These are phyloP conservation scores for Taiozyma sp. DNA, from an alignment of 1,139 yeast genomes.

Conservation along the genomic window DNA sequence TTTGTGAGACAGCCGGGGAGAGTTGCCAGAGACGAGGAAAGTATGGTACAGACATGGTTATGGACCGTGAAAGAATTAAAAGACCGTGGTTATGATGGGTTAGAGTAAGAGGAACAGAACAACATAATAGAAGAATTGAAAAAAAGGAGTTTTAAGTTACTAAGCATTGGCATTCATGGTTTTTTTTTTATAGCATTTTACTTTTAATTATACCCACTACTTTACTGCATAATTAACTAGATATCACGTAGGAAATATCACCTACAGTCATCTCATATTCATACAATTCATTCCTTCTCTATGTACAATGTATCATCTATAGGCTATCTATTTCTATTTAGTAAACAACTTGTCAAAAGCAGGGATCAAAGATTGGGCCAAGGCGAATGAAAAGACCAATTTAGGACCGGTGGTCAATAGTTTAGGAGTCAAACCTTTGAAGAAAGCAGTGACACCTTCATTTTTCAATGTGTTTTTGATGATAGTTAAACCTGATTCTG, in stretches of 20 bases:
- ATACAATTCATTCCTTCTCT: not conserved
- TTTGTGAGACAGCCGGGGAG: constrained; percentile 48
- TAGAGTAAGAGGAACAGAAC: not conserved
- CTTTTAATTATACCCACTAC: too few species aligned
- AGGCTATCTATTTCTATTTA: constrained; percentile 17
- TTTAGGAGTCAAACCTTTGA: constrained; percentile 96
- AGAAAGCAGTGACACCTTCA: constrained; percentile 87
- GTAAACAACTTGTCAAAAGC: constrained; percentile 73
- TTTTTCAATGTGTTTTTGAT: constrained; percentile 88
- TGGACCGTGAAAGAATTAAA: constrained; percentile 70
- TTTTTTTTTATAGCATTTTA: not conserved
- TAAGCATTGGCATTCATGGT: not conserved
- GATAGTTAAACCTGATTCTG: constrained; percentile 89
- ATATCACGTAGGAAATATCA: too few species aligned
- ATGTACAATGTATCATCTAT: not conserved
- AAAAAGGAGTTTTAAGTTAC: not conserved
- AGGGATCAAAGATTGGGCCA: constrained; percentile 95
- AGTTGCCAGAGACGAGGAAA: constrained; percentile 55
- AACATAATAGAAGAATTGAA: not conserved
- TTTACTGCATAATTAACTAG: not conserved
- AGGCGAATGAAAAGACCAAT: constrained; percentile 91
- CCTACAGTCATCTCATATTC: not conserved
- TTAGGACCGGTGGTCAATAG: constrained; percentile 97
- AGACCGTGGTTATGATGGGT: constrained; percentile 39
- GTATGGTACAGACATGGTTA: constrained; percentile 74